Evolutionary conservation across 192 early-diverging fungal species (phyloP), one percentile per base, ranked within the genome.

Genomic region (Neocallimastix lanati): DNA sequence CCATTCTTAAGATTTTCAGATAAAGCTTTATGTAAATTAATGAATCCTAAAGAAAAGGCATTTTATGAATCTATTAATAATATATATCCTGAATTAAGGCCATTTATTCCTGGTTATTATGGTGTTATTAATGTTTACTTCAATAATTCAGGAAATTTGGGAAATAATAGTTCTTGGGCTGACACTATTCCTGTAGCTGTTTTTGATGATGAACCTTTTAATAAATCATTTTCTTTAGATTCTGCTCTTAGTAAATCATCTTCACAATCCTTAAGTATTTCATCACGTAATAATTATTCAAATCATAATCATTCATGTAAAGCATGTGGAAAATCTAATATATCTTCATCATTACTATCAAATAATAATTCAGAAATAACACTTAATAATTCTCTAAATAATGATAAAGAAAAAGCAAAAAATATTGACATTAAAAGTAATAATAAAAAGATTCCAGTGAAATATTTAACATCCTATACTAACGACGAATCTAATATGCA

Each of bases 1-100:
- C 91, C 95, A 11, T 93, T 99, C 77, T 87, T 98, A 77, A 93
- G 96, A 58, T 97, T 99, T 84, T 96, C 96, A 16, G 94, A 97
- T 83, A 93, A 92, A 83, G 96, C 98, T 13, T 92, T 99, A 28
- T 99, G 95, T 86, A 99, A 99, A 84, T 96, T 96, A 28, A 88
- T 97, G 76, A 92, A 93, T 37, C 83, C 85, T 80, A 88, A 89
- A 76, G 98, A 99, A 82, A 90, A 90, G 36, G 82, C 88, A 25
- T 97, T 98, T 84, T 99, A 99, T 87, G 96, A 98, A 79, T 86
- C 87, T 29, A 84, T 99, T 13, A 92, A 94, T 78, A 80, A 87
- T 36, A 80, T 86, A 76, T 92, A 92, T 82, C 92, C 93, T 6
- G 89, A 93, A 79, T 85, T 99, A 29, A 88, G 93, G 79, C 90